A percentile compares a stretch with the other conserved stretches of the same genome.
These are phyloP conservation scores for Dalechampia spathulata DNA, from an alignment of 441 rosid species.

Conservation along the genomic window DNA sequence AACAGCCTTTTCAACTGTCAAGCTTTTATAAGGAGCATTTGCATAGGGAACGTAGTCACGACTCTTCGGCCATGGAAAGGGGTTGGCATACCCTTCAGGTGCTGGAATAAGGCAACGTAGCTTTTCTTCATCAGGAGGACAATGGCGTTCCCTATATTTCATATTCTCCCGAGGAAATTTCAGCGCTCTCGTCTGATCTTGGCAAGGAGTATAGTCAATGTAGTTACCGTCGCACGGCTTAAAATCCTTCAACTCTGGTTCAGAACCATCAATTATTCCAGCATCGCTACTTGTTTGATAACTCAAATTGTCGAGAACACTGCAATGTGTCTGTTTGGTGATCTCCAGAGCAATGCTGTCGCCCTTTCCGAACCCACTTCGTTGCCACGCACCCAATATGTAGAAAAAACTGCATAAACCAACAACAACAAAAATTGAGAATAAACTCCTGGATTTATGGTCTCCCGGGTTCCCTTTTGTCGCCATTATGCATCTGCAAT, in stretches of 20 bases:
- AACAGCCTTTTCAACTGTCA: constrained; percentile 94
- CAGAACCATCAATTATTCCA: constrained; percentile 34
- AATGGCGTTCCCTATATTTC: constrained; percentile 88
- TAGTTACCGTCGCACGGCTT: constrained; percentile 54
- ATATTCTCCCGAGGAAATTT: constrained; percentile 86
- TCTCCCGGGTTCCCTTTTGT: constrained; percentile 57
- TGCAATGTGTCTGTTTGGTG: constrained; percentile 70
- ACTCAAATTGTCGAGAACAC: constrained; percentile 46
- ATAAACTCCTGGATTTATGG: constrained; percentile 56
- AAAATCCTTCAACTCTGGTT: constrained; percentile 37
- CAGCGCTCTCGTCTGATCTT: constrained; percentile 91
- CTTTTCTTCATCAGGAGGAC: constrained; percentile 66
- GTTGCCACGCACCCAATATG: constrained; percentile 89
- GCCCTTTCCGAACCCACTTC: constrained; percentile 96
- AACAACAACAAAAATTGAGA: constrained; percentile 54
- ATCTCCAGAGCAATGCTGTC: constrained; percentile 74
- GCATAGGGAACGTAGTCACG: constrained; percentile 90
- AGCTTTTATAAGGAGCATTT: constrained; percentile 88
- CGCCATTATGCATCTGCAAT: constrained; percentile 42
- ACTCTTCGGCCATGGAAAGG: constrained; percentile 96
- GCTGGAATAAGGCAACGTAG: constrained; percentile 84
- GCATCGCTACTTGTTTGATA: constrained; percentile 69
- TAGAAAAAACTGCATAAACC: constrained; percentile 82
- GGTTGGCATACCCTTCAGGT: constrained; percentile 82
- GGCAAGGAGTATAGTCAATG: constrained; percentile 90